Conservation (phyloP, 139 green algal genomes). For the Eudorina sp. region DNA sequence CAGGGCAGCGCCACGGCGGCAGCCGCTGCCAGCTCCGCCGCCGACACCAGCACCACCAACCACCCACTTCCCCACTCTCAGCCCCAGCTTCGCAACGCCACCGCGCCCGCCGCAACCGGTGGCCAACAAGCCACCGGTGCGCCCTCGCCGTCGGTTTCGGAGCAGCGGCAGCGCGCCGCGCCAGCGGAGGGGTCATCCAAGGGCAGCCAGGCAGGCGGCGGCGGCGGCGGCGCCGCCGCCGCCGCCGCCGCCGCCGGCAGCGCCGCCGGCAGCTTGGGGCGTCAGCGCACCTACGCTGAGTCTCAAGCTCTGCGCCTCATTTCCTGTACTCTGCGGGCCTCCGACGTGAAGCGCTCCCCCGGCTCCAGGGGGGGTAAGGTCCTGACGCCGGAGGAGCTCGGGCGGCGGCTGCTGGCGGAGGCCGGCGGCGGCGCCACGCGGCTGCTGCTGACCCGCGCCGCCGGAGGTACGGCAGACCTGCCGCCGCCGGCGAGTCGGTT, state of each 20-base stretch:
- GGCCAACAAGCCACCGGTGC: neutral
- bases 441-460: conserved; percentile 20
- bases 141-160: neutral
- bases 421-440: neutral
- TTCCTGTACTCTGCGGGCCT: conserved; percentile 19
- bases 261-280: neutral
- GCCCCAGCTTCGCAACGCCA: too few species aligned
- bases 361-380: neutral
- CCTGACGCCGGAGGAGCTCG: conserved; percentile 12
- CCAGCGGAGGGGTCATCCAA: too few species aligned
- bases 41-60: too few species aligned
- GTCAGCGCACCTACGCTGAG: neutral
- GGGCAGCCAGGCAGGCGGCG: neutral
- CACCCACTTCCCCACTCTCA: too few species aligned
- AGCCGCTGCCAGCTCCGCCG: too few species aligned
- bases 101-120: neutral
- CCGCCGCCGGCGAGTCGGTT: conserved; percentile 7
- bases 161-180: neutral
- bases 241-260: neutral
- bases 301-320: conserved; percentile 1
- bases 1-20: too few species aligned
- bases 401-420: conserved; percentile 8
- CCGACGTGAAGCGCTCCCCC: conserved; percentile 3
- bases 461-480: neutral
- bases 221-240: neutral